Evolutionary conservation across 2,329 filamentous ascomycete species (phyloP), one percentile per base, ranked within the genome.

Genomic region (Juglanconis sp.): DNA sequence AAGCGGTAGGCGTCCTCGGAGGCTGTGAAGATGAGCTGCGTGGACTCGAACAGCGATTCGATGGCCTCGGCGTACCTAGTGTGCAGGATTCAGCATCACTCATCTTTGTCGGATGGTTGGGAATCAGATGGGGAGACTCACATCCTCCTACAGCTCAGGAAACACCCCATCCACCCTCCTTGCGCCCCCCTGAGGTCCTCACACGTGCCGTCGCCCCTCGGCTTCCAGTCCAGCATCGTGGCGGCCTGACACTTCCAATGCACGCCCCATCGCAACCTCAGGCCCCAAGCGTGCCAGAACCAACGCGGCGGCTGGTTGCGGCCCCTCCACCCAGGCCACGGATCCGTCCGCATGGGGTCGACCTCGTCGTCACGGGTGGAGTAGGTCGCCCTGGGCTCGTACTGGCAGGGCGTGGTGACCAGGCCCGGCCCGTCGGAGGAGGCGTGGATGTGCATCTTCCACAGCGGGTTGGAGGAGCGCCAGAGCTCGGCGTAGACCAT

Each of bases 211-310:
- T 54, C 52, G 3, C 56, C 64, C 7, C 13, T 32, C 10, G 62
- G 57, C 34, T 64, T 60, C 67, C 67, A 69, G 5, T 60, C 57
- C 40, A 51, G 24, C 63, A 68, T 67, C 11, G 64, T 36, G 17
- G 57, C 62, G 2, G 62, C 58, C 64, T 70, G 68, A 48, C 68
- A 70, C 40, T 62, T 59, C 67, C 66, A 68, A 56, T 70, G 68
- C 24, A 55, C 56, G 7, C 64, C 65, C 68, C 68, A 70, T 31
- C 64, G 54, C 32, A 67, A 42, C 2, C 67, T 61, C 53, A 65
- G 42, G 1, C 65, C 54, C 65, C 65, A 68, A 1, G 66, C 66
- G 5, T 63, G 60, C 63, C 65, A 67, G 61, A 67, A 69, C 66
- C 65, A 69, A 53, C 60, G 59, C 42, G 64, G 62, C 11, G 66